Evolutionary conservation across 768 basidiomycete species (phyloP), one percentile per base, ranked within the genome.

Genomic region (Rhizopogon roseolus): DNA sequence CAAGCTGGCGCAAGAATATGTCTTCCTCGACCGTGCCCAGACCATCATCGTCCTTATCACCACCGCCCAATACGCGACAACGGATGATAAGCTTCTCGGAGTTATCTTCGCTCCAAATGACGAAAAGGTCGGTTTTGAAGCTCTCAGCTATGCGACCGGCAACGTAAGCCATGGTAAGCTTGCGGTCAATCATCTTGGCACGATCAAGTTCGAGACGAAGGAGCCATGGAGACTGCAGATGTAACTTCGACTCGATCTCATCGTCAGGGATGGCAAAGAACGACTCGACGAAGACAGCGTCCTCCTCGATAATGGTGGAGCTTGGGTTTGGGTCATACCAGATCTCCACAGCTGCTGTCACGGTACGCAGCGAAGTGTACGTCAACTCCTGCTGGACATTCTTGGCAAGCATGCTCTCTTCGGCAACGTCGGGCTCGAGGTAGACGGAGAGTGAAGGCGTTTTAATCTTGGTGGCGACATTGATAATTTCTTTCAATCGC

Each of bases 201-300:
- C 96, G 91, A 68, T 98, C 97, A 52, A 99, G 83, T 65, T 96
- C 96, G 42, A 98, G 82, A 72, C 97, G 93, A 19, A 99, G 84
- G 17, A 99, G 77, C 97, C 97, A 99, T 0, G 95, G 94, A 1
- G 97, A 98, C 67, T 95, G 92, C 1, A 93, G 76, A 59, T 93
- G 88, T 2, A 97, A 74, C 64, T 96, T 96, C 17, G 82, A 79
- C 67, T 96, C 93, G 55, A 96, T 88, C 48, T 95, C 92, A 66
- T 98, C 94, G 62, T 98, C 97, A 6, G 97, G 97, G 66, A 98
- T 98, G 52, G 95, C 96, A 69, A 98, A 99, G 90, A 98, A 98
- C 0, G 94, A 94, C 64, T 97, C 93, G 53, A 99, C 97, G 66
- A 99, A 98, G 22, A 94, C 84, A 22, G 81, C 75, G 69, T 99